Percentiles rank a stretch among this genome's conserved stretches.
Evolutionary conservation across 805 yeast species (phyloP).

Genomic region (Candida saitoana): DNA sequence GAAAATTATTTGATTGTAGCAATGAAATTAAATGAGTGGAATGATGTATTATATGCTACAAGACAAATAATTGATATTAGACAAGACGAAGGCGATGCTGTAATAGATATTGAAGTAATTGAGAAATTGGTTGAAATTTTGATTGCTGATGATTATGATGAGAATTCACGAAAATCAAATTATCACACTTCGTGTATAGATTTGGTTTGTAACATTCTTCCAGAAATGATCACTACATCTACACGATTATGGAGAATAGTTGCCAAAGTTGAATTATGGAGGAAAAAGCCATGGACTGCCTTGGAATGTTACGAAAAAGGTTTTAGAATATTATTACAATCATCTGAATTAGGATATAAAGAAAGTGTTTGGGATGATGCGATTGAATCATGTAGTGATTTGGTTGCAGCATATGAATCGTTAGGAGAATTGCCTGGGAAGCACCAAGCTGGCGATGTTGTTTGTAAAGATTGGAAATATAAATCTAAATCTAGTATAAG

Average conservation of each 20-base stretch:
- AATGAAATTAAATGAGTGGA: conserved; percentile 80
- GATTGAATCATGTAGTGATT: conserved; percentile 70
- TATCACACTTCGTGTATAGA: conserved; percentile 70
- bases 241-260: conserved; percentile 76
- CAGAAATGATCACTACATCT: conserved; percentile 62
- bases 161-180: conserved; percentile 41
- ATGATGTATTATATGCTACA: conserved; percentile 76
- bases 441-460: conserved; percentile 75
- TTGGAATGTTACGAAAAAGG: conserved; percentile 85
- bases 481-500: conserved; percentile 72
- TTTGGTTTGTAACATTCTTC: conserved; percentile 65
- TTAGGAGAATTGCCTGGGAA: conserved; percentile 82
- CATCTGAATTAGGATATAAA: conserved; percentile 59
- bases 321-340: conserved; percentile 62
- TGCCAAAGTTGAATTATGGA: conserved; percentile 86
- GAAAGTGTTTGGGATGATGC: conserved; percentile 72
- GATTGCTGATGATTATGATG: conserved; percentile 45
- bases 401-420: conserved; percentile 81
- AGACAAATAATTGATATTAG: conserved; percentile 56
- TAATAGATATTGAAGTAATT: conserved; percentile 70
- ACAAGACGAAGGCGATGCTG: conserved; percentile 53
- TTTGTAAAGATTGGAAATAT: conserved; percentile 89
- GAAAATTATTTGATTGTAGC: conserved; percentile 84
- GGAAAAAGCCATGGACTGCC: conserved; percentile 81
- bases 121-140: conserved; percentile 69